Percentiles rank a stretch among this genome's conserved stretches.
These are phyloP conservation scores for Aureobasidium sp. DNA, from an alignment of 2,329 filamentous ascomycete genomes.

Conservation along the genomic window DNA sequence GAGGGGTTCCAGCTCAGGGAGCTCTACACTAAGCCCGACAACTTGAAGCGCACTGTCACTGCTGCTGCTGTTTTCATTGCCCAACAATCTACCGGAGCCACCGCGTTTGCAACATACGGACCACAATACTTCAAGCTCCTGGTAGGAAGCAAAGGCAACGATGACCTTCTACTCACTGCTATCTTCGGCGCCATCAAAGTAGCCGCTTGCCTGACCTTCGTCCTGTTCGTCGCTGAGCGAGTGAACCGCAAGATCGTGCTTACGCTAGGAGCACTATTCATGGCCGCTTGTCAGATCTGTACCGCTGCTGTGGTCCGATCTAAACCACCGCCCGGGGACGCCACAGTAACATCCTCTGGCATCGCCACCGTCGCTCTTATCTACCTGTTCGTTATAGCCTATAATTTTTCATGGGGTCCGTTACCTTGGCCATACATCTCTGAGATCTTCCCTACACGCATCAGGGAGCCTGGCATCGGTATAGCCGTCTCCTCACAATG, in stretches of 20 bases:
- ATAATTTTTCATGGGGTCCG: conserved; percentile 47
- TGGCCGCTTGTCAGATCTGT: conserved; percentile 31
- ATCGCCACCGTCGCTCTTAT: conserved; percentile 49
- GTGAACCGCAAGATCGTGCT: conserved; percentile 38
- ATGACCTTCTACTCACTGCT: conserved; percentile 44
- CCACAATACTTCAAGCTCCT: conserved; percentile 50
- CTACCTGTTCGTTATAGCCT: conserved; percentile 49
- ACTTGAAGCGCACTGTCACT: conserved; percentile 38
- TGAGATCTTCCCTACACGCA: conserved; percentile 47
- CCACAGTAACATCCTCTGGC: conserved; percentile 30
- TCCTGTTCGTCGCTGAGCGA: conserved; percentile 47
- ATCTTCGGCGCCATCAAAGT: conserved; percentile 51
- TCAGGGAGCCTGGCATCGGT: conserved; percentile 46
- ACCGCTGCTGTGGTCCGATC: conserved; percentile 27
- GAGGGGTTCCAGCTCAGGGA: conserved; percentile 40
- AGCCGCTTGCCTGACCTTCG: conserved; percentile 43
- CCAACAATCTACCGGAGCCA: conserved; percentile 49
- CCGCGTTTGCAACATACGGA: conserved; percentile 40
- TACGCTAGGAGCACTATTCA: conserved; percentile 27
- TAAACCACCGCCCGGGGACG: conserved; percentile 22
- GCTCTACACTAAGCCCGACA: conserved; percentile 38
- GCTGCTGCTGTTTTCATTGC: conserved; percentile 45
- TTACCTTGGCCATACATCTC: conserved; percentile 43
- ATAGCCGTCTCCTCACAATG: conserved; percentile 46
- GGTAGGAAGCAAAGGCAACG: conserved; percentile 38